Evolutionary conservation across 257 asterid species (phyloP).

Genomic region (Voacanga thouarsii): DNA sequence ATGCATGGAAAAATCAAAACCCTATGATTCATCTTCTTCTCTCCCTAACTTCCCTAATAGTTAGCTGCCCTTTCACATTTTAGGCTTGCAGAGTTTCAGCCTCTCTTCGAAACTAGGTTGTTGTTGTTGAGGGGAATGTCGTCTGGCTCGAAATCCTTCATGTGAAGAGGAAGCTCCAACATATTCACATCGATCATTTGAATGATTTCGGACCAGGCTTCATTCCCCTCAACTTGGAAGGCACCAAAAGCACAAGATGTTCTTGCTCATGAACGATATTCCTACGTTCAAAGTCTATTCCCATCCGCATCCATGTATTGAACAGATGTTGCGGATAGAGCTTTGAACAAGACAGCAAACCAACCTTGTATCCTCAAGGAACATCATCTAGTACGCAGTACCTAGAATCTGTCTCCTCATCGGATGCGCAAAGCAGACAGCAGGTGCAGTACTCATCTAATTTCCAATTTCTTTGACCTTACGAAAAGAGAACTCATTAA

Average conservation of each 20-base stretch:
- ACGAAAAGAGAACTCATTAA: too few relatives aligned
- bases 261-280: neutral
- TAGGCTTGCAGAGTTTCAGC: neutral
- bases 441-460: neutral
- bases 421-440: too few relatives aligned
- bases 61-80: neutral
- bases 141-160: conserved; percentile 62
- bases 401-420: too few relatives aligned
- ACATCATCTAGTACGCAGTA: too few relatives aligned
- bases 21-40: neutral
- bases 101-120: neutral
- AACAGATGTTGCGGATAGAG: neutral
- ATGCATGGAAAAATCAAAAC: conserved; percentile 27
- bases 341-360: neutral
- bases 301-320: too few relatives aligned
- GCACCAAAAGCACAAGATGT: neutral
- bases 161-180: neutral
- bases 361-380: too few relatives aligned
- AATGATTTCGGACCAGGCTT: conserved; percentile 76
- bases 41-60: neutral
- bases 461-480: neutral
- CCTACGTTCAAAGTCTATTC: neutral
- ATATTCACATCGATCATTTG: neutral
- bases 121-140: conserved; percentile 59
- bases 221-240: conserved; percentile 62